phyloP scores from a whole-genome alignment of 2,329 filamentous ascomycete genomes.

The Aspergillus jensenii region DNA sequence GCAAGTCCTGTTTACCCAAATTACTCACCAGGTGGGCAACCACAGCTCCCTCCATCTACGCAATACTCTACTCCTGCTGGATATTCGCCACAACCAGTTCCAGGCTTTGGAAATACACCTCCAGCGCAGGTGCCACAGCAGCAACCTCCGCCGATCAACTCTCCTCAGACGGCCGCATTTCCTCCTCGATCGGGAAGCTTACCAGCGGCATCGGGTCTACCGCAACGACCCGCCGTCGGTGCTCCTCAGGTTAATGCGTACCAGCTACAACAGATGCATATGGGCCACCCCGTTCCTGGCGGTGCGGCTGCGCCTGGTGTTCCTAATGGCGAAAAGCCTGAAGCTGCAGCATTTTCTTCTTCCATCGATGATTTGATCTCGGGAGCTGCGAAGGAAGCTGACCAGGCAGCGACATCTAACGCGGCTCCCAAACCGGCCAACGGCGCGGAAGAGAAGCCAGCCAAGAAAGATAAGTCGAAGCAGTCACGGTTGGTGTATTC shows the following conservation, averaged over 20 bases:
- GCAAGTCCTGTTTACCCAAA: slow-evolving; percentile 38
- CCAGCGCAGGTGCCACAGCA: slow-evolving; percentile 39
- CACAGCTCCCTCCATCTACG: slow-evolving; percentile 31
- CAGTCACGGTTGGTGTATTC: slow-evolving; percentile 73
- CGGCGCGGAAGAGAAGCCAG: slow-evolving; percentile 59
- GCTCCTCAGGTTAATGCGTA: slow-evolving; percentile 54
- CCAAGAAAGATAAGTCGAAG: slow-evolving; percentile 67
- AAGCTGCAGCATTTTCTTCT: slow-evolving; percentile 33
- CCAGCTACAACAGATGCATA: slow-evolving; percentile 60
- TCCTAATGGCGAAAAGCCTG: slow-evolving; percentile 32
- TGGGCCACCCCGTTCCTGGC: slow-evolving; percentile 42
- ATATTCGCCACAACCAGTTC: slow-evolving; percentile 34
- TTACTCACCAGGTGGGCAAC: slow-evolving; percentile 37
- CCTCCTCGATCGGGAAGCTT: slow-evolving; percentile 55
- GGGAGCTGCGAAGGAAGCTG: slow-evolving; percentile 48
- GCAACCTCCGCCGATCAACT: slow-evolving; percentile 42
- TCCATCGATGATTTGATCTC: slow-evolving; percentile 54
- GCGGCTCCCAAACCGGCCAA: slow-evolving; percentile 42
- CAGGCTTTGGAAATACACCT: slow-evolving; percentile 38
- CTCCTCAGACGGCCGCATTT: slow-evolving; percentile 40
- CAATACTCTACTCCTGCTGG: slow-evolving; percentile 32
- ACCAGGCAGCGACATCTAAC: slow-evolving; percentile 35
- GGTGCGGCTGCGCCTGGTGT: slow-evolving; percentile 21
- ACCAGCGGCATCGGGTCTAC: slow-evolving; percentile 57
- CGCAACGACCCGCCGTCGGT: slow-evolving; percentile 60